phyloP scores from a whole-genome alignment of 2,329 filamentous ascomycete species.

The Pseudogymnoascus sp. region DNA sequence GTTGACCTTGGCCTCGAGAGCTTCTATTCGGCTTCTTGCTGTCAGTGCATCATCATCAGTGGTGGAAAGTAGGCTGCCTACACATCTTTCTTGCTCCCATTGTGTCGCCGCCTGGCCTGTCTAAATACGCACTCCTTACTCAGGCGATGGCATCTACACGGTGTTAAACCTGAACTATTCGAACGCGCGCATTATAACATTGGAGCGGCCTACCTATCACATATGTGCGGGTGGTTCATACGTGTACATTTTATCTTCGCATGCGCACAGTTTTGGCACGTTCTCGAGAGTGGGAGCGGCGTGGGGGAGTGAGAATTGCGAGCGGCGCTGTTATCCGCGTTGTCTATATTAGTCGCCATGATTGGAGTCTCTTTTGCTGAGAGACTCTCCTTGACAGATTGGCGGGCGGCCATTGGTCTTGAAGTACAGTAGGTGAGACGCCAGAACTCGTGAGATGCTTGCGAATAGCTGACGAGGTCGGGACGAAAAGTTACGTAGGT shows the following conservation, averaged over 20 bases:
- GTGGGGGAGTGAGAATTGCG: not conserved
- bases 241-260: constrained; percentile 1
- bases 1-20: constrained; percentile 26
- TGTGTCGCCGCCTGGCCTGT: constrained; percentile 28
- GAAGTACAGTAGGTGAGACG: not conserved
- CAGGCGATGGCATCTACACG: constrained; percentile 30
- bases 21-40: constrained; percentile 28
- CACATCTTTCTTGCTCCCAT: constrained; percentile 32
- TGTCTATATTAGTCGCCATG: not conserved
- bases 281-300: not conserved
- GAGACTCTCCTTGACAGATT: not conserved
- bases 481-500: not conserved
- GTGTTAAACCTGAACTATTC: not conserved
- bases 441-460: not conserved
- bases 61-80: constrained; percentile 13
- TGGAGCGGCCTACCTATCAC: not conserved
- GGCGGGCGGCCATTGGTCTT: not conserved
- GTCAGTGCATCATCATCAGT: constrained; percentile 4
- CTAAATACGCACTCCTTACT: constrained; percentile 32
- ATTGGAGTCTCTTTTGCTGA: not conserved
- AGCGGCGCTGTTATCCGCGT: not conserved
- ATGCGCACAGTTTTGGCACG: not conserved
- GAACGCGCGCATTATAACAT: not conserved
- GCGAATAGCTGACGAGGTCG: not conserved
- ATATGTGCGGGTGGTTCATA: not conserved